A percentile compares a stretch with the other conserved stretches of the same genome.
Conservation (phyloP, 2,329 filamentous ascomycete species). For the Alternaria longipes region DNA sequence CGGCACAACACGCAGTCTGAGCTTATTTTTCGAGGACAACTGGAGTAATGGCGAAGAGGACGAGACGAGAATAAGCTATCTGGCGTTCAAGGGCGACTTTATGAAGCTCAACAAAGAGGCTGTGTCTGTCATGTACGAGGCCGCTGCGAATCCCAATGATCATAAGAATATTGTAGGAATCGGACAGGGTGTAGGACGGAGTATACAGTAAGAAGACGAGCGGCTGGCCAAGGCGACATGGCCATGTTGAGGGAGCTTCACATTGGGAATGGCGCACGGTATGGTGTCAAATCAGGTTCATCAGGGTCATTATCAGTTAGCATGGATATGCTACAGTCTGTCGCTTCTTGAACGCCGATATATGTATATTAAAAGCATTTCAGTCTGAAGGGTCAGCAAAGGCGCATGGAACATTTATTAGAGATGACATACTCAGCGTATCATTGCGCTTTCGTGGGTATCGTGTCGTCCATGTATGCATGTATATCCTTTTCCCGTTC, state of each 20-base stretch:
- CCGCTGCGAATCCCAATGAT: conserved; percentile 88
- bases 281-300: not conserved
- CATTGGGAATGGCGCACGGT: not conserved
- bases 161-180: conserved; percentile 66
- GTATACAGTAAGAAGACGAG: conserved; percentile 37
- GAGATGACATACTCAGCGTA: conserved; percentile 32
- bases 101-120: conserved; percentile 86
- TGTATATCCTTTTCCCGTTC: not conserved
- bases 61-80: conserved; percentile 78
- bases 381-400: conserved; percentile 26
- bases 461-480: conserved; percentile 19
- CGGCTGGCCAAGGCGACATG: not conserved
- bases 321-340: not conserved
- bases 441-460: conserved; percentile 26
- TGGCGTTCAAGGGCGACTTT: conserved; percentile 95
- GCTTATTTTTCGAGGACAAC: conserved; percentile 92
- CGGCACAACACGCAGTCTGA: conserved; percentile 81
- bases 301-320: not conserved
- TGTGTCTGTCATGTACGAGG: conserved; percentile 88
- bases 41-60: conserved; percentile 81
- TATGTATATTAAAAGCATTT: conserved; percentile 6
- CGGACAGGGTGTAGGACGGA: conserved; percentile 48
- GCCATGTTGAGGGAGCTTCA: not conserved
- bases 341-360: not conserved
- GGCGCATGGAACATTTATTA: not conserved